phyloP scores from a whole-genome alignment of 2,329 filamentous ascomycete genomes.

The Talaromyces islandicus region DNA sequence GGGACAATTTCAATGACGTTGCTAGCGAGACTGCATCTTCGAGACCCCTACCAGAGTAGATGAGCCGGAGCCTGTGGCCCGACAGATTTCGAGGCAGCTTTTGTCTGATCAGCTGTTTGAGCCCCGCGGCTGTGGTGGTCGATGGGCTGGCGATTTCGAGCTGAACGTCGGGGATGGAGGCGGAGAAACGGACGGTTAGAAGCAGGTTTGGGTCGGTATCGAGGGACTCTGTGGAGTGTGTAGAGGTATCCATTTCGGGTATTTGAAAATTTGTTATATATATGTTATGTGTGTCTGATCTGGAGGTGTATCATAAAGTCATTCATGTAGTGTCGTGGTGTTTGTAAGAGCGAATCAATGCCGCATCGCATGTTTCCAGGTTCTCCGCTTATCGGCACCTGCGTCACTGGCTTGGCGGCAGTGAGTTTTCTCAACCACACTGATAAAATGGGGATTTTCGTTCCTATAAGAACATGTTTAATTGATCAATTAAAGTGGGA shows the following conservation, averaged over 20 bases:
- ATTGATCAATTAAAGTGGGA: neutral
- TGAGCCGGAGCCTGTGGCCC: constrained; percentile 72
- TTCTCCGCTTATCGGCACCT: neutral
- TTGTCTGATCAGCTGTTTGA: constrained; percentile 76
- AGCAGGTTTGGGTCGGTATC: constrained; percentile 45
- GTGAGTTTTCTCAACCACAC: neutral
- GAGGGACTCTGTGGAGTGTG: constrained; percentile 8
- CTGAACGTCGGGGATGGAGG: constrained; percentile 73
- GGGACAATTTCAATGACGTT: constrained; percentile 59
- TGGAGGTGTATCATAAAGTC: neutral
- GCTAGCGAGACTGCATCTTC: constrained; percentile 65
- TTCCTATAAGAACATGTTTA: neutral
- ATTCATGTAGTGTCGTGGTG: neutral
- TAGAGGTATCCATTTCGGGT: neutral
- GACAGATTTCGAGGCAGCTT: constrained; percentile 59
- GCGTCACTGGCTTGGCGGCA: neutral
- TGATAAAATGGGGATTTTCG: neutral
- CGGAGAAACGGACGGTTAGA: constrained; percentile 86
- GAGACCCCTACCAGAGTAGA: constrained; percentile 82
- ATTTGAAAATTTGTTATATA: neutral
- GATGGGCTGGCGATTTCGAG: constrained; percentile 66
- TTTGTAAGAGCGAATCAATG: neutral
- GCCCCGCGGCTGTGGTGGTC: constrained; percentile 65
- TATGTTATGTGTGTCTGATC: neutral
- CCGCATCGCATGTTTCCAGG: neutral